Conservation (phyloP, 257 asterid genomes). For the Lavandula angustifolia region DNA sequence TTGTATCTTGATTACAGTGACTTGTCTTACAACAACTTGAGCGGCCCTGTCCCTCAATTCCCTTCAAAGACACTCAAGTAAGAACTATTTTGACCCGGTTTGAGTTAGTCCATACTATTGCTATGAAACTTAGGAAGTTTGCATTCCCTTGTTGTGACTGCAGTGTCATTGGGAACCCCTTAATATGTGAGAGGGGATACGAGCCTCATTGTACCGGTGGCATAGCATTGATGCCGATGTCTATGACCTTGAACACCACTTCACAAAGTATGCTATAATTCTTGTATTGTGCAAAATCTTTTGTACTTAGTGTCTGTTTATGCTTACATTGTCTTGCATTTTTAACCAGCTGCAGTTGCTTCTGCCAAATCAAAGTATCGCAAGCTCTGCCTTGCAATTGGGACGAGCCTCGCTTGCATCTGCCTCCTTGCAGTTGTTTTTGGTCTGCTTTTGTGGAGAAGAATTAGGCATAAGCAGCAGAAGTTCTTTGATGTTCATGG, state of each 20-base stretch:
- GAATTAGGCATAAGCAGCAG: conserved; percentile 47
- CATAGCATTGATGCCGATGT: conserved; percentile 76
- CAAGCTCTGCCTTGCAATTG: conserved; percentile 69
- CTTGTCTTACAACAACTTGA: conserved; percentile 91
- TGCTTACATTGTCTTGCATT: conserved; percentile 21
- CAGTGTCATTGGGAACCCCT: conserved; percentile 86
- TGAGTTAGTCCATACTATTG: background rate
- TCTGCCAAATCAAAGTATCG: conserved; percentile 51
- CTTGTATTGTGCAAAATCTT: background rate
- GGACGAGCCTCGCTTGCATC: conserved; percentile 63
- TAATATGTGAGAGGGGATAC: conserved; percentile 61
- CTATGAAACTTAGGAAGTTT: conserved; percentile 24
- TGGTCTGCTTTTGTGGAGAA: conserved; percentile 66
- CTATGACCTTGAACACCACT: conserved; percentile 76
- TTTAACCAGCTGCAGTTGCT: conserved; percentile 47
- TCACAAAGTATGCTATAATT: conserved; percentile 49
- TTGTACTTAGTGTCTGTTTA: background rate
- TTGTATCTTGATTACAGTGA: conserved; percentile 56
- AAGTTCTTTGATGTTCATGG: conserved; percentile 62
- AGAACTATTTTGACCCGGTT: conserved; percentile 28
- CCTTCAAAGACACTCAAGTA: conserved; percentile 88
- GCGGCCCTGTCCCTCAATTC: conserved; percentile 77
- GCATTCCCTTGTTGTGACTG: conserved; percentile 13
- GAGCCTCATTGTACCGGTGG: conserved; percentile 67
- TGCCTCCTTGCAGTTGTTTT: conserved; percentile 58